Percentiles rank a stretch among this genome's conserved stretches.
These are phyloP conservation scores for Dinochytrium kinnereticum DNA, from an alignment of 371 early-diverging fungal species.

Conservation along the genomic window DNA sequence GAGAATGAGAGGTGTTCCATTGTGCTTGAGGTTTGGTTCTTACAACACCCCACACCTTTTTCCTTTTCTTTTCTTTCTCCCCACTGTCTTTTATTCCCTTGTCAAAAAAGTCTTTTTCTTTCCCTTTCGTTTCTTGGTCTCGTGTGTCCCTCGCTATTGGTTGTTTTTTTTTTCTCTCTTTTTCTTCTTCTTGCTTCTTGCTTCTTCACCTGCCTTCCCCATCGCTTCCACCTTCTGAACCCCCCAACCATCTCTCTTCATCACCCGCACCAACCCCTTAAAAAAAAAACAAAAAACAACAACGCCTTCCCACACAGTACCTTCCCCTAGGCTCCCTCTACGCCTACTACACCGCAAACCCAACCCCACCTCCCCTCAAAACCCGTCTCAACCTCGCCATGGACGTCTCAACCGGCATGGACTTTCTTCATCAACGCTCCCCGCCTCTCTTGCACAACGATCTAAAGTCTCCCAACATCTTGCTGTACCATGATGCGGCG, in stretches of 20 bases:
- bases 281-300: not conserved
- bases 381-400: conserved; percentile 10
- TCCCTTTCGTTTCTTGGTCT: not conserved
- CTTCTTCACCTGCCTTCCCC: not conserved
- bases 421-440: not conserved
- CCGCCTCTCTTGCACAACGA: conserved; percentile 4
- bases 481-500: not conserved
- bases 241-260: not conserved
- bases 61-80: not conserved
- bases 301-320: not conserved
- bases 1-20: not conserved
- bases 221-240: not conserved
- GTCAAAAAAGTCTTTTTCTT: not conserved
- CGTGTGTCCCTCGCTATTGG: not conserved
- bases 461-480: conserved; percentile 1
- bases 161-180: not conserved
- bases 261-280: not conserved
- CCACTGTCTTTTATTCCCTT: not conserved
- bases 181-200: not conserved
- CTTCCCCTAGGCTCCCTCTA: conserved; percentile 5
- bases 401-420: conserved; percentile 10
- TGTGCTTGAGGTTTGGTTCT: conserved; percentile 6
- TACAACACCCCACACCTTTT: not conserved
- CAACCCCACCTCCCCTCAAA: not conserved
- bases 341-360: not conserved